A percentile compares a stretch with the other conserved stretches of the same genome.
phyloP scores from a whole-genome alignment of 345 rosid genomes.

The Dipteronia dyeriana region DNA sequence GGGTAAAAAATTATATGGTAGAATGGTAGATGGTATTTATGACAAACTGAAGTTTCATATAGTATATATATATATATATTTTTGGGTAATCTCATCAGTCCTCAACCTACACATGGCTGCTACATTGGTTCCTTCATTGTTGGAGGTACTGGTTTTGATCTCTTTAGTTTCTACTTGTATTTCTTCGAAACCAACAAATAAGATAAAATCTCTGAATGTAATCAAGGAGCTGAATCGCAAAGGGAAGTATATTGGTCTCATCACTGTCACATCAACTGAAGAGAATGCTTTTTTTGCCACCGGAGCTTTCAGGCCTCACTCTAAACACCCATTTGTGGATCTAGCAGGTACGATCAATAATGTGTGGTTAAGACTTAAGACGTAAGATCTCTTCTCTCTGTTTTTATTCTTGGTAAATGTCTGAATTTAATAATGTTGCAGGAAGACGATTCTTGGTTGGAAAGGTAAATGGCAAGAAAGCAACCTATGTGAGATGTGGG shows the following conservation, averaged over 20 bases:
- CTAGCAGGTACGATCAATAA: conserved; percentile 39
- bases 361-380: too few species aligned
- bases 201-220: conserved; percentile 13
- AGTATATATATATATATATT: too few species aligned
- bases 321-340: conserved; percentile 39
- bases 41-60: too few species aligned
- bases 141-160: not conserved
- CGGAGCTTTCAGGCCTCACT: conserved; percentile 37
- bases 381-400: too few species aligned
- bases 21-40: too few species aligned
- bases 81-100: too few species aligned
- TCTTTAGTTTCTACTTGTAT: conserved; percentile 15
- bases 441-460: conserved; percentile 52
- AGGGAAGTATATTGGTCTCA: conserved; percentile 51
- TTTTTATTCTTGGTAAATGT: too few species aligned
- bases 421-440: conserved; percentile 14
- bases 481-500: conserved; percentile 60
- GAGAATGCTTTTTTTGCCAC: conserved; percentile 40
- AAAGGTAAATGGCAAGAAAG: conserved; percentile 41
- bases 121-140: conserved; percentile 8
- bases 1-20: too few species aligned
- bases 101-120: conserved; percentile 10
- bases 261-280: conserved; percentile 47
- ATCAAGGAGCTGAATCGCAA: conserved; percentile 35
- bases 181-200: conserved; percentile 19